These are phyloP conservation scores for Xylaria cubensis DNA, from an alignment of 495 filamentous ascomycete genomes.

Conservation along the genomic window DNA sequence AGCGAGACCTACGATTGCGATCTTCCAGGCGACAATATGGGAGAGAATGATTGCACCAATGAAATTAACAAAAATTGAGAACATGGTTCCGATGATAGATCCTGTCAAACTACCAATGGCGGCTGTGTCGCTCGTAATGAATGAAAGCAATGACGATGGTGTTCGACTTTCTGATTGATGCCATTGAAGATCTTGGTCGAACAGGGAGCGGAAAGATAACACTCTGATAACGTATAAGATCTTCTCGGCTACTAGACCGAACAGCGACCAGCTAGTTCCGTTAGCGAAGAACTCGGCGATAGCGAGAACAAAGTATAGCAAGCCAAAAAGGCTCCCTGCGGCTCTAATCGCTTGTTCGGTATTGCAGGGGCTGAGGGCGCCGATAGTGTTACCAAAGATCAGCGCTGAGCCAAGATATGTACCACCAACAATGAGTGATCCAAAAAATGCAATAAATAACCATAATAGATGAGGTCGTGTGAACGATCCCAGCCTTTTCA, in stretches of 20 bases:
- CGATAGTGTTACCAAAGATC: constrained; percentile 59
- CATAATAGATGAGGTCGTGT: constrained; percentile 38
- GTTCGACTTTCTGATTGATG: constrained; percentile 55
- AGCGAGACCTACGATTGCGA: constrained; percentile 62
- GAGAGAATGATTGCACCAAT: constrained; percentile 58
- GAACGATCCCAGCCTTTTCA: constrained; percentile 35
- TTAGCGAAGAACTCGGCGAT: constrained; percentile 56
- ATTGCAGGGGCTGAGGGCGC: constrained; percentile 41
- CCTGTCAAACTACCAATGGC: constrained; percentile 52
- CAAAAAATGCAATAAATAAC: constrained; percentile 39
- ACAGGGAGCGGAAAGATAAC: constrained; percentile 54
- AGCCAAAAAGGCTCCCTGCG: constrained; percentile 55
- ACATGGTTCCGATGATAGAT: constrained; percentile 53
- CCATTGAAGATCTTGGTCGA: constrained; percentile 59
- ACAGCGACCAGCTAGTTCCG: constrained; percentile 51
- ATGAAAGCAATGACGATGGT: constrained; percentile 56
- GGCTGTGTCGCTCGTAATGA: constrained; percentile 60
- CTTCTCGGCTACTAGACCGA: constrained; percentile 57
- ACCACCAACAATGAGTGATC: constrained; percentile 51
- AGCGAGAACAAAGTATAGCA: constrained; percentile 62
- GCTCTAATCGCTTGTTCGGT: constrained; percentile 42
- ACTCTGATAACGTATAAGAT: constrained; percentile 51
- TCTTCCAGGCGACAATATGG: constrained; percentile 68
- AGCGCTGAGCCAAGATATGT: constrained; percentile 55
- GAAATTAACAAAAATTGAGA: constrained; percentile 55